Evolutionary conservation across 768 basidiomycete genomes (phyloP).

Genomic region (Pleurotus tuber-regium): DNA sequence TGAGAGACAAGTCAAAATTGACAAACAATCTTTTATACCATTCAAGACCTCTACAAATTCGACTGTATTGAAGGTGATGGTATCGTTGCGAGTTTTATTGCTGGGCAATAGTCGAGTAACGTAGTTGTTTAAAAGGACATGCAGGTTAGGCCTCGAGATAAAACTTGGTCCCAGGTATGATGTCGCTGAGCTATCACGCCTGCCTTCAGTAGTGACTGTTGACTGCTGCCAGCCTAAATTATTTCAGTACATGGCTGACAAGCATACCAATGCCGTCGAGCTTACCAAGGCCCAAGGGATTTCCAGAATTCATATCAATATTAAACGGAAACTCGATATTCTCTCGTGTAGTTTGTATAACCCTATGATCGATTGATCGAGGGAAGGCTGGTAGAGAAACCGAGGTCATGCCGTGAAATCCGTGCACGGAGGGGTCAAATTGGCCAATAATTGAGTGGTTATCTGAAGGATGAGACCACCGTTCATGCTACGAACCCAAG

Average conservation of each 20-base stretch:
- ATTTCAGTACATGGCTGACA: too few species aligned
- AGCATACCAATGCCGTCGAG: too few species aligned
- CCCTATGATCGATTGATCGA: constrained; percentile 15
- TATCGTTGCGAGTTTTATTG: not conserved
- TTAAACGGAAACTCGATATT: constrained; percentile 28
- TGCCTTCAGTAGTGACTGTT: constrained; percentile 24
- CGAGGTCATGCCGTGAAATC: constrained; percentile 17
- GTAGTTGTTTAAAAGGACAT: constrained; percentile 25
- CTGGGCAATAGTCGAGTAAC: constrained; percentile 14
- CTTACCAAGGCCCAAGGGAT: constrained; percentile 25
- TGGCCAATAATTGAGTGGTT: constrained; percentile 22
- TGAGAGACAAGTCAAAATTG: not conserved
- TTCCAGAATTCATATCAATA: constrained; percentile 31
- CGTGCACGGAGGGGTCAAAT: constrained; percentile 25
- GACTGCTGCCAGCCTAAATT: constrained; percentile 27
- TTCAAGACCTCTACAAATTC: constrained; percentile 14
- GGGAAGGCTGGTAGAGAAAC: constrained; percentile 20
- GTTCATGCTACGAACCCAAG: constrained; percentile 13
- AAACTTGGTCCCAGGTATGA: constrained; percentile 28
- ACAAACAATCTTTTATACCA: not conserved
- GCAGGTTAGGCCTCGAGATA: constrained; percentile 25
- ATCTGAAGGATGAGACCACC: constrained; percentile 18
- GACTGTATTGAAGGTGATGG: constrained; percentile 16
- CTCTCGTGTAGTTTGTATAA: constrained; percentile 22
- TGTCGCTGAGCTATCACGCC: constrained; percentile 26